phyloP scores from a whole-genome alignment of 441 rosid genomes.

The Croton laevigatus region DNA sequence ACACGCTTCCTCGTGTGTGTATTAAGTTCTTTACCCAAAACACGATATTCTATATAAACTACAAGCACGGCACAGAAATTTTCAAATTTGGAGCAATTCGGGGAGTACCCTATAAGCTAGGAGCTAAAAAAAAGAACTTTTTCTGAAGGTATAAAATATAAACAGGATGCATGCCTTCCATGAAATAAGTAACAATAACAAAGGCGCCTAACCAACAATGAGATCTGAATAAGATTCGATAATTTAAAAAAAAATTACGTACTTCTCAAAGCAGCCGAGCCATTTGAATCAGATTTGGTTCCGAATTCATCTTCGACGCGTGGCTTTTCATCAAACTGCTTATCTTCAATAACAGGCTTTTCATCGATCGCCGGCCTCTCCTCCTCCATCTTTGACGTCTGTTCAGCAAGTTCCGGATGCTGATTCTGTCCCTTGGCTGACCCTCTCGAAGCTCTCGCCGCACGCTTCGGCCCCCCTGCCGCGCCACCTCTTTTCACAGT shows the following conservation, averaged over 20 bases:
- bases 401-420: constrained; percentile 36
- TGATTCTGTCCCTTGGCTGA: constrained; percentile 44
- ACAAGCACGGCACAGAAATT: background rate
- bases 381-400: constrained; percentile 31
- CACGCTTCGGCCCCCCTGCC: constrained; percentile 44
- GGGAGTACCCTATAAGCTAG: background rate
- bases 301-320: constrained; percentile 13
- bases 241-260: constrained; percentile 25
- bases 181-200: background rate
- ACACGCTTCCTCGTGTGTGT: background rate
- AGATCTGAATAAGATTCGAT: constrained; percentile 20
- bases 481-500: constrained; percentile 20
- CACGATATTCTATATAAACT: background rate
- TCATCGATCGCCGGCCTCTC: constrained; percentile 32
- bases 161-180: background rate
- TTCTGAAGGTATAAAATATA: background rate
- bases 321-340: constrained; percentile 21
- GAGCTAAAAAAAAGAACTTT: background rate
- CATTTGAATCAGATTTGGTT: constrained; percentile 29
- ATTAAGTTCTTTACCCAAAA: background rate
- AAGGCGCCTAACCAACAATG: background rate
- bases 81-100: background rate
- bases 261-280: constrained; percentile 39
- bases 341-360: constrained; percentile 28
- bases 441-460: constrained; percentile 37